phyloP scores from a whole-genome alignment of 345 rosid species.

The Adansonia digitata region DNA sequence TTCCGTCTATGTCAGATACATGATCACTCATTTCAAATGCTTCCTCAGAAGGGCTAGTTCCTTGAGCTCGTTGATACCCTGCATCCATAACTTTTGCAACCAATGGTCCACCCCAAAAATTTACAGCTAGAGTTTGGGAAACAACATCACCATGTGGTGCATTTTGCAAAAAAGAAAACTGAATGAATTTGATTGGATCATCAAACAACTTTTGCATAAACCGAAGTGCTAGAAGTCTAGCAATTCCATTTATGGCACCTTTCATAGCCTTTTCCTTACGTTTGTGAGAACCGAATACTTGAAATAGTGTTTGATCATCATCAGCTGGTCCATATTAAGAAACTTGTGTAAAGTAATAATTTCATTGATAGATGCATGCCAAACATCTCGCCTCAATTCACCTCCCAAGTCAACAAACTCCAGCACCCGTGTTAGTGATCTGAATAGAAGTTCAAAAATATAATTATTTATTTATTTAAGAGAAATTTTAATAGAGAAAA shows the following conservation, averaged over 20 bases:
- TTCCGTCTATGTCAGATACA: slow-evolving; percentile 76
- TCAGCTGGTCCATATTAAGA: slow-evolving; percentile 65
- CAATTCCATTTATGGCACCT: slow-evolving; percentile 63
- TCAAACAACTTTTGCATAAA: slow-evolving; percentile 70
- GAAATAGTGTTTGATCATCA: slow-evolving; percentile 45
- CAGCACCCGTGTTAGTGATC: slow-evolving; percentile 70
- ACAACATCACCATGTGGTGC: slow-evolving; percentile 75
- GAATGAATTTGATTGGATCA: slow-evolving; percentile 83
- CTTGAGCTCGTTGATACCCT: slow-evolving; percentile 30
- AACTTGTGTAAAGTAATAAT: slow-evolving; percentile 79
- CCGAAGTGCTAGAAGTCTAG: slow-evolving; percentile 90
- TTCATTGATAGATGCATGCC: slow-evolving; percentile 87
- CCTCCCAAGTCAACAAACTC: slow-evolving; percentile 98
- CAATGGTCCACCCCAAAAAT: slow-evolving; percentile 83
- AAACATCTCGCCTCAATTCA: slow-evolving; percentile 85
- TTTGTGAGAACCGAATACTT: slow-evolving; percentile 72
- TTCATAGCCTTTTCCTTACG: slow-evolving; percentile 72
- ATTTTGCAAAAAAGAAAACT: slow-evolving; percentile 74
- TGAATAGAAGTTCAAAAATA: slow-evolving; percentile 27
- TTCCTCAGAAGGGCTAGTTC: slow-evolving; percentile 32
- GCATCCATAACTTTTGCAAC: slow-evolving; percentile 45
- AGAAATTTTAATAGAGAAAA: neutral
- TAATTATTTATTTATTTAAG: neutral
- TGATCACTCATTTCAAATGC: slow-evolving; percentile 42
- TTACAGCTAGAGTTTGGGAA: slow-evolving; percentile 75